Evolutionary conservation across 2,329 filamentous ascomycete species (phyloP).

Genomic region (Xylariaceae sp.): DNA sequence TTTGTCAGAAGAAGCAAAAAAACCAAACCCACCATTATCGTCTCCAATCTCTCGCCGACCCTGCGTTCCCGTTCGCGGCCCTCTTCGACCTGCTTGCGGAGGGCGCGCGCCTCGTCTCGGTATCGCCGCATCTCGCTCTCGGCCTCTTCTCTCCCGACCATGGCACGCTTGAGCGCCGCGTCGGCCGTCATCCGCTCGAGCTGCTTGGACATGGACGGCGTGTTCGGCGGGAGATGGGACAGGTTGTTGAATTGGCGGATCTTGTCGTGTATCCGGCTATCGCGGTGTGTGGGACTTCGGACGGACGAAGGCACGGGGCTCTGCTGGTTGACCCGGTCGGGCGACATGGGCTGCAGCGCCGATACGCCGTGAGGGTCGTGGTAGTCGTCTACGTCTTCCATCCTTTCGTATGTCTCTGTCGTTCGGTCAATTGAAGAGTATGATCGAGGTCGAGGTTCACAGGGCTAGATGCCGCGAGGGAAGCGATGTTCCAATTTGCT

Average conservation of each 20-base stretch:
- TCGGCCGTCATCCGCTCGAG: slow-evolving; percentile 61
- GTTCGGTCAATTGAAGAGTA: slow-evolving; percentile 3
- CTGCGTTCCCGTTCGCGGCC: slow-evolving; percentile 60
- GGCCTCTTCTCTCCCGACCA: slow-evolving; percentile 65
- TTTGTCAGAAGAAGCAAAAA: not conserved
- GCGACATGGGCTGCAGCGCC: slow-evolving; percentile 27
- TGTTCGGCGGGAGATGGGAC: slow-evolving; percentile 14
- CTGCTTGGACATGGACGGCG: slow-evolving; percentile 43
- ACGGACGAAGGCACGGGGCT: slow-evolving; percentile 17
- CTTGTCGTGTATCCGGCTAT: slow-evolving; percentile 32
- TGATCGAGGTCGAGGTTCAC: not conserved
- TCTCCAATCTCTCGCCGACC: slow-evolving; percentile 61
- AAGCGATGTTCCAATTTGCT: too few species aligned
- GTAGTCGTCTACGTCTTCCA: slow-evolving; percentile 22
- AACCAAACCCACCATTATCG: slow-evolving; percentile 56
- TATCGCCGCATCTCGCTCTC: slow-evolving; percentile 61
- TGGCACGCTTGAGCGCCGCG: slow-evolving; percentile 59
- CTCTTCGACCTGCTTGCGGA: slow-evolving; percentile 58
- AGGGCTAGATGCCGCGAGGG: too few species aligned
- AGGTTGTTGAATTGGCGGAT: slow-evolving; percentile 32
- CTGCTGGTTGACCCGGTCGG: slow-evolving; percentile 30
- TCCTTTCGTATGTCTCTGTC: slow-evolving; percentile 16
- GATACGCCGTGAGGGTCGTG: slow-evolving; percentile 22
- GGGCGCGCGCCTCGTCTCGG: slow-evolving; percentile 52
- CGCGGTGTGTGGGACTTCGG: slow-evolving; percentile 19